phyloP scores from a whole-genome alignment of 2,329 filamentous ascomycete species.

The Talaromyces sp. region DNA sequence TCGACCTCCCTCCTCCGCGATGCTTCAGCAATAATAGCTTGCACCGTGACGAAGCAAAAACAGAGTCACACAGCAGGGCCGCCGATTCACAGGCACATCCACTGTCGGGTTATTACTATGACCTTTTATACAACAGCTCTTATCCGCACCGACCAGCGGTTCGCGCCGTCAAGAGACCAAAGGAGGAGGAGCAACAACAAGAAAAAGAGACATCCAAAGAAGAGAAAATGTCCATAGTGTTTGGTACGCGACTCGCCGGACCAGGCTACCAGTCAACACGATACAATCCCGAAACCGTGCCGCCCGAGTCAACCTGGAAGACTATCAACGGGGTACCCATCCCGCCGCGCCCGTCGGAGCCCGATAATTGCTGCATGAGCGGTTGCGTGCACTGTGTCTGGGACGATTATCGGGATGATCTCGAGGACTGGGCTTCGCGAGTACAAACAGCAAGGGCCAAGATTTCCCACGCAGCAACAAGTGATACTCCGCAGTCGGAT shows the following conservation, averaged over 20 bases:
- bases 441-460: constrained; percentile 56
- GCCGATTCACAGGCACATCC: constrained; percentile 31
- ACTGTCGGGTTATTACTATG: constrained; percentile 41
- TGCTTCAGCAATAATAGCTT: not conserved
- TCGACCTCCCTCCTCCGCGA: not conserved
- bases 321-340: constrained; percentile 73
- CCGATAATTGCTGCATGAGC: constrained; percentile 99
- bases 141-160: constrained; percentile 12
- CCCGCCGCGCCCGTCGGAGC: constrained; percentile 79
- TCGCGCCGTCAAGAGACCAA: not conserved
- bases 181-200: not conserved
- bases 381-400: constrained; percentile 97
- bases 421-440: constrained; percentile 78
- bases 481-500: constrained; percentile 21
- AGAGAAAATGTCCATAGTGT: constrained; percentile 64
- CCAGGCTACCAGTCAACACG: constrained; percentile 65
- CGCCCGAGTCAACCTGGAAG: constrained; percentile 53
- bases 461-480: constrained; percentile 13
- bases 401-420: constrained; percentile 84
- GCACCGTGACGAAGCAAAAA: not conserved
- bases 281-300: constrained; percentile 50
- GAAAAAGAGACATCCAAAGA: constrained; percentile 16
- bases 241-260: constrained; percentile 73
- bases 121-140: constrained; percentile 30
- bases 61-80: not conserved